Percentiles rank a stretch among this genome's conserved stretches.
These are phyloP conservation scores for Fusarium equiseti DNA, from an alignment of 2,329 filamentous ascomycete genomes.

Conservation along the genomic window DNA sequence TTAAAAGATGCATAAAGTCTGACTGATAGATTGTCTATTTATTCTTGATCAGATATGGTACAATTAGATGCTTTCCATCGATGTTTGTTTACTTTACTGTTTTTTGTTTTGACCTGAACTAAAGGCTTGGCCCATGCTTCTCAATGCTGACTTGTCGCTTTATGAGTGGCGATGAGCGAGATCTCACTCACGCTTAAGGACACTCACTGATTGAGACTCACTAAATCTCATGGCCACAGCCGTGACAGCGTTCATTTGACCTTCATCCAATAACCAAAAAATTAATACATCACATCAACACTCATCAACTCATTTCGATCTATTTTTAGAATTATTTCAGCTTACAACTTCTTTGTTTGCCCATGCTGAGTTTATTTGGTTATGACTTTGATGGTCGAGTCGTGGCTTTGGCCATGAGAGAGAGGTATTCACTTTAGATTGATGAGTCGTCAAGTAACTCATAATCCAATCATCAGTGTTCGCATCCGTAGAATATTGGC, in stretches of 20 bases:
- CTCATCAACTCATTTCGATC: too few relatives aligned
- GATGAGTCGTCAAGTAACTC: background rate
- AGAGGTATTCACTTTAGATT: too few relatives aligned
- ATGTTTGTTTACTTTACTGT: background rate
- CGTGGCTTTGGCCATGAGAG: background rate
- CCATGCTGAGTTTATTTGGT: background rate
- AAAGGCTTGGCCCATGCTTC: background rate
- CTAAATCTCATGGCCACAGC: background rate
- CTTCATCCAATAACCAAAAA: background rate
- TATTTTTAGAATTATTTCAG: too few relatives aligned
- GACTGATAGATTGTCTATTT: background rate
- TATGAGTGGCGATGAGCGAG: slow-evolving; percentile 3
- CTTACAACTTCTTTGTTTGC: too few relatives aligned
- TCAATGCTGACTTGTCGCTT: slow-evolving; percentile 5
- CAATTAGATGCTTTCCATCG: too few relatives aligned
- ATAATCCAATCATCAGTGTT: too few relatives aligned
- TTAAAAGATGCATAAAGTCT: background rate
- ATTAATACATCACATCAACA: too few relatives aligned
- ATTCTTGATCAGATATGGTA: too few relatives aligned
- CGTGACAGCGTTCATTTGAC: background rate
- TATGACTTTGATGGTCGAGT: background rate
- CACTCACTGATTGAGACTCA: background rate
- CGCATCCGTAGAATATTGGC: too few relatives aligned
- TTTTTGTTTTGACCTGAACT: background rate
- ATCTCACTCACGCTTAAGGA: background rate